Percentiles rank a stretch among this genome's conserved stretches.
Evolutionary conservation across 148 eudicot species (phyloP).

Genomic region (Camellia granthamiana): DNA sequence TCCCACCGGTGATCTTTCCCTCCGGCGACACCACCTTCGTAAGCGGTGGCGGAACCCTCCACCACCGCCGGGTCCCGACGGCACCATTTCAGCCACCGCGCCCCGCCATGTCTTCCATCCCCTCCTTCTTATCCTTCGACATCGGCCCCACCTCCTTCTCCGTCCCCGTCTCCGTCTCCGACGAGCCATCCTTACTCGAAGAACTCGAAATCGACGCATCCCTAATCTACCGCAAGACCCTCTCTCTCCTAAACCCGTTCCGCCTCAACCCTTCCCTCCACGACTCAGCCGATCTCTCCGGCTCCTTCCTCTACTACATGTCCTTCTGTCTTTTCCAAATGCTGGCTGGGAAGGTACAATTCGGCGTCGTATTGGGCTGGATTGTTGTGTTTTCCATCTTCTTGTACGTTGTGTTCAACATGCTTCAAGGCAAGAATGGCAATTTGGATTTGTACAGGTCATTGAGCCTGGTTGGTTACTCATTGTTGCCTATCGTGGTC

Average conservation of each 20-base stretch:
- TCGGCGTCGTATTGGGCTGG: constrained; percentile 69
- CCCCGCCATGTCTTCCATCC: constrained; percentile 39
- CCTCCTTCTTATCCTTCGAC: constrained; percentile 64
- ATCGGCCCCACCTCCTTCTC: constrained; percentile 40
- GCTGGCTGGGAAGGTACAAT: constrained; percentile 65
- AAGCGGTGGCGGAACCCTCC: not conserved
- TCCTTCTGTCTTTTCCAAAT: constrained; percentile 60
- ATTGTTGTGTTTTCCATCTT: constrained; percentile 52
- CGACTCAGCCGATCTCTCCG: constrained; percentile 62
- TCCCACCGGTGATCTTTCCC: constrained; percentile 60
- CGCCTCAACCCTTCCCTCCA: constrained; percentile 37
- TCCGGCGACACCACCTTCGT: constrained; percentile 29
- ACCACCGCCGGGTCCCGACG: constrained; percentile 42
- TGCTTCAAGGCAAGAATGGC: constrained; percentile 66
- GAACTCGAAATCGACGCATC: constrained; percentile 57
- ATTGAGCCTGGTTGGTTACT: constrained; percentile 57
- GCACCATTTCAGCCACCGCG: constrained; percentile 41
- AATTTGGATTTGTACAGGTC: constrained; percentile 60
- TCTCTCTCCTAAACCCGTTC: constrained; percentile 51
- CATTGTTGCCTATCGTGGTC: constrained; percentile 54
- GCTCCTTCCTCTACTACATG: constrained; percentile 53
- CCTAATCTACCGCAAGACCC: constrained; percentile 41
- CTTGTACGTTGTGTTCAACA: constrained; percentile 58
- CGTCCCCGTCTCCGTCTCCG: constrained; percentile 36
- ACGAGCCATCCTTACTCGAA: constrained; percentile 58